Percentiles rank a stretch among this genome's conserved stretches.
Evolutionary conservation across 768 basidiomycete genomes (phyloP).

Genomic region (Lanmaoa pseudosensibilis): DNA sequence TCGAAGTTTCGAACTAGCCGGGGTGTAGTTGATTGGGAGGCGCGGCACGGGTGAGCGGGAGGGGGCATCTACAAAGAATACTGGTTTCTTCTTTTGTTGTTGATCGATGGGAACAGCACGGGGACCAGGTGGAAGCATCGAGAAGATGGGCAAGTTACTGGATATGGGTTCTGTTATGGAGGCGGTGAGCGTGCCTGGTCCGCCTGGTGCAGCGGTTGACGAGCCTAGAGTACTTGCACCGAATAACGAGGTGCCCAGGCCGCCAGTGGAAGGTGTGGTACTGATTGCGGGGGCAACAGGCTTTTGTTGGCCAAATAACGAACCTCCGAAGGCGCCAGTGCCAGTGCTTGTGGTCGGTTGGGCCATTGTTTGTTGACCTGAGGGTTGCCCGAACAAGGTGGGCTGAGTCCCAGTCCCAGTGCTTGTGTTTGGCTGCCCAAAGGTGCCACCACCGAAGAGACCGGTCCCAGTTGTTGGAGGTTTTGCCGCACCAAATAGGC

Average conservation of each 20-base stretch:
- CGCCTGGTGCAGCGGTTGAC: slow-evolving; percentile 43
- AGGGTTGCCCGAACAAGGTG: slow-evolving; percentile 51
- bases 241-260: slow-evolving; percentile 42
- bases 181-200: slow-evolving; percentile 67
- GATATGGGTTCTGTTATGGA: slow-evolving; percentile 87
- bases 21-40: slow-evolving; percentile 62
- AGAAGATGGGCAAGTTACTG: slow-evolving; percentile 69
- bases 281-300: slow-evolving; percentile 51
- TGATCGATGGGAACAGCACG: slow-evolving; percentile 61
- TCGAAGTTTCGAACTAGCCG: slow-evolving; percentile 63
- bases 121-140: slow-evolving; percentile 70
- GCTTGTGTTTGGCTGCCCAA: slow-evolving; percentile 42
- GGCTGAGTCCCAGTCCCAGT: slow-evolving; percentile 32
- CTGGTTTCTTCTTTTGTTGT: slow-evolving; percentile 71
- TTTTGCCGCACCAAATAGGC: slow-evolving; percentile 32
- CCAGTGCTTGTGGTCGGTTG: slow-evolving; percentile 38
- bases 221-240: slow-evolving; percentile 39
- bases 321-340: slow-evolving; percentile 37
- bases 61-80: slow-evolving; percentile 75
- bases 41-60: slow-evolving; percentile 70
- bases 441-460: slow-evolving; percentile 53
- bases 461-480: slow-evolving; percentile 34
- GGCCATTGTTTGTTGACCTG: slow-evolving; percentile 43
- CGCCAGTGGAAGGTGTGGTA: slow-evolving; percentile 40
- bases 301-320: slow-evolving; percentile 51